phyloP scores from a whole-genome alignment of 768 basidiomycete genomes.

The Fibroporia radiculosa region DNA sequence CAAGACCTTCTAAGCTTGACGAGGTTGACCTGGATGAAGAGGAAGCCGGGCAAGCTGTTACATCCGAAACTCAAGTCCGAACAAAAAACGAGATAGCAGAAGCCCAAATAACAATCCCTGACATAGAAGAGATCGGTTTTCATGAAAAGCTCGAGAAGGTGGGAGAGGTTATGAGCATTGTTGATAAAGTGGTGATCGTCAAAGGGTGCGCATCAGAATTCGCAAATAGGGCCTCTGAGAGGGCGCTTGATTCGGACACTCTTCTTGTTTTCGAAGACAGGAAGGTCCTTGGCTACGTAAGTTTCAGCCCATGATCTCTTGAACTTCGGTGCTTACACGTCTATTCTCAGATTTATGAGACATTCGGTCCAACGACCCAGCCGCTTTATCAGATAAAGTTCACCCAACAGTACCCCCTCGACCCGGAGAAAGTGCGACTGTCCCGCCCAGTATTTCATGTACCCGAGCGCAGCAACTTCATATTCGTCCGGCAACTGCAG shows the following conservation, averaged over 20 bases:
- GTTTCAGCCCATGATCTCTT: neutral
- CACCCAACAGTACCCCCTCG: conserved; percentile 54
- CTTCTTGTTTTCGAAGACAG: conserved; percentile 86
- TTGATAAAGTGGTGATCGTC: conserved; percentile 68
- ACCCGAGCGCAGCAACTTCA: conserved; percentile 71
- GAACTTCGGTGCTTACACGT: conserved; percentile 2
- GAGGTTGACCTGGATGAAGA: conserved; percentile 43
- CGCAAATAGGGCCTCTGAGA: conserved; percentile 41
- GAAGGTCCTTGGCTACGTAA: conserved; percentile 70
- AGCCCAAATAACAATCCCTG: conserved; percentile 43
- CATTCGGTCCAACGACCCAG: conserved; percentile 87
- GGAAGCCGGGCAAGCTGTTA: conserved; percentile 32
- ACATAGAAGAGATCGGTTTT: conserved; percentile 51
- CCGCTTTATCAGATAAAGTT: conserved; percentile 89
- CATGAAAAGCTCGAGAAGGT: conserved; percentile 67
- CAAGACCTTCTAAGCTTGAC: neutral
- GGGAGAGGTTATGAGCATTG: conserved; percentile 70
- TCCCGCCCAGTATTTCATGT: conserved; percentile 76
- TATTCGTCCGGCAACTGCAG: conserved; percentile 69
- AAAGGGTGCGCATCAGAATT: conserved; percentile 44
- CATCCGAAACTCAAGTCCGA: conserved; percentile 39
- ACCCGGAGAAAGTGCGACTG: conserved; percentile 44
- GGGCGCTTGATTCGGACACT: conserved; percentile 81
- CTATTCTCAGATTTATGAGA: conserved; percentile 74
- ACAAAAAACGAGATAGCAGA: conserved; percentile 67